Percentiles rank a stretch among this genome's conserved stretches.
These are phyloP conservation scores for Penicillium subrubescens DNA, from an alignment of 495 filamentous ascomycete genomes.

Conservation along the genomic window DNA sequence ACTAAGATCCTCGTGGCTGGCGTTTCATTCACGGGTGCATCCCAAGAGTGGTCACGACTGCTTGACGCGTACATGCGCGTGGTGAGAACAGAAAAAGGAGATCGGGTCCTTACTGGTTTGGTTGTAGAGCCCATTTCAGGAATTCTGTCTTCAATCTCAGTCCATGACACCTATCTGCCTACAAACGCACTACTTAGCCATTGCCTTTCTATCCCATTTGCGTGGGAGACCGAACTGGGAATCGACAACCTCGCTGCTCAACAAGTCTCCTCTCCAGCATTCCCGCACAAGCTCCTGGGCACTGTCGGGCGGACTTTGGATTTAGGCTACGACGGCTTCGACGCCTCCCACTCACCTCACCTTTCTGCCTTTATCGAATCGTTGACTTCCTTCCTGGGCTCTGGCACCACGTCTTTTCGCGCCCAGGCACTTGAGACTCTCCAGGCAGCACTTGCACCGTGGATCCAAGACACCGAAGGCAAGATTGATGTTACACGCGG, in stretches of 20 bases:
- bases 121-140: constrained; percentile 74
- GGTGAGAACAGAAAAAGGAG: constrained; percentile 65
- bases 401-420: constrained; percentile 34
- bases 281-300: constrained; percentile 33
- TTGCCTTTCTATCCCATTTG: constrained; percentile 37
- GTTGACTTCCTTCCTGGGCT: constrained; percentile 42
- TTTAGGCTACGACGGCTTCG: constrained; percentile 35
- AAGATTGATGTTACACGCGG: constrained; percentile 33
- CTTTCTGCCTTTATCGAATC: constrained; percentile 43
- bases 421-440: constrained; percentile 35
- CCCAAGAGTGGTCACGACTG: constrained; percentile 60
- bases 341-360: constrained; percentile 21
- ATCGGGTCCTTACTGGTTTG: constrained; percentile 59
- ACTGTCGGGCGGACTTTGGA: constrained; percentile 30
- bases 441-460: constrained; percentile 33
- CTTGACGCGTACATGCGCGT: constrained; percentile 59
- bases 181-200: constrained; percentile 38
- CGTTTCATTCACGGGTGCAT: constrained; percentile 45
- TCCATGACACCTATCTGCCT: constrained; percentile 29
- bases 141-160: constrained; percentile 25
- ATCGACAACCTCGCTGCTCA: constrained; percentile 4
- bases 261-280: not conserved
- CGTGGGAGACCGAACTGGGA: constrained; percentile 18
- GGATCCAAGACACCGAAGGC: constrained; percentile 36
- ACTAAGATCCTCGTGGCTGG: constrained; percentile 68